These are phyloP conservation scores for Musa acuminata DNA, from an alignment of 176 grass and related monocot genomes.

Conservation along the genomic window DNA sequence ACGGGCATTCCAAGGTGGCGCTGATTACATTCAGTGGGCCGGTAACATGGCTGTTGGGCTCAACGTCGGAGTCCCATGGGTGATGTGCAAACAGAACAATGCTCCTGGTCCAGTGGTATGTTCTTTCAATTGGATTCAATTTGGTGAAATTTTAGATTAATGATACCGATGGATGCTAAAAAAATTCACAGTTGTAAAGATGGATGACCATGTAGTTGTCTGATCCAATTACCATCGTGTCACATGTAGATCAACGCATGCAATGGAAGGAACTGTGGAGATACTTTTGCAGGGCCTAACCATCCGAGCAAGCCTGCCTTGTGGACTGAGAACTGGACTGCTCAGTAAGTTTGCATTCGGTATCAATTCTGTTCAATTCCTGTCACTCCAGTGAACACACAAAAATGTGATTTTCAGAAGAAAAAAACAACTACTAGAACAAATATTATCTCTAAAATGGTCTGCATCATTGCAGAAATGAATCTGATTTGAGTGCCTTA, in stretches of 20 bases:
- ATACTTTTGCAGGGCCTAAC: constrained; percentile 42
- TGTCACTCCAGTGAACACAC: no score
- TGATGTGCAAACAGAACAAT: constrained; percentile 86
- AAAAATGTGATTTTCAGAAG: neutral
- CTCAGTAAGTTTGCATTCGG: constrained; percentile 49
- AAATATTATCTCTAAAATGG: no score
- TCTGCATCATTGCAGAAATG: no score
- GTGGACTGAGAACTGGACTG: constrained; percentile 99
- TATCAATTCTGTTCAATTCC: neutral
- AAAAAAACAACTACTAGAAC: neutral
- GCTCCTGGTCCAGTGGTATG: constrained; percentile 67
- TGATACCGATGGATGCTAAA: no score
- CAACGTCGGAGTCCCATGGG: constrained; percentile 58
- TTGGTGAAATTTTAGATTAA: neutral
- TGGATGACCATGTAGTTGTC: no score
- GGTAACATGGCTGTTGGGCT: constrained; percentile 38
- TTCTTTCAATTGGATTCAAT: constrained; percentile 4
- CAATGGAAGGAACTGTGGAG: constrained; percentile 97
- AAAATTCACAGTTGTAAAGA: no score
- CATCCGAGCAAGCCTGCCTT: constrained; percentile 55
- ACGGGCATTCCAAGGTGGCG: constrained; percentile 28
- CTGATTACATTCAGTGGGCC: constrained; percentile 71
- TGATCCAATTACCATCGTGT: no score
- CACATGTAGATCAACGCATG: constrained; percentile 64
- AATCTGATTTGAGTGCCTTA: neutral